Conservation (phyloP, 2,329 filamentous ascomycete species). For the Gnomoniopsis smithogilvyi region DNA sequence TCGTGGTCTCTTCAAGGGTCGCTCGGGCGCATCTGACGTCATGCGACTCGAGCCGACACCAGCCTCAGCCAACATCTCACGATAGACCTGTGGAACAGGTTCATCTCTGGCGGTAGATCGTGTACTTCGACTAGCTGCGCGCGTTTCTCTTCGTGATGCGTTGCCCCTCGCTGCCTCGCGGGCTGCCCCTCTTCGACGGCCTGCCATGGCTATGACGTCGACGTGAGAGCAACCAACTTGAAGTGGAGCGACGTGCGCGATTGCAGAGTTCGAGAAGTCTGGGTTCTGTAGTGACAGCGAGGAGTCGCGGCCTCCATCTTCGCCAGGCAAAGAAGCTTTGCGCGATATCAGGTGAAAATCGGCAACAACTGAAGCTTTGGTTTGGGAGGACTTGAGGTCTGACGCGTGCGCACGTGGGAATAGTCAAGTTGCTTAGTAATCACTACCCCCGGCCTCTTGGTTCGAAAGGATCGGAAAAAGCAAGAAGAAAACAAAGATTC, state of each 20-base stretch:
- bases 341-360: not conserved
- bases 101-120: slow-evolving; percentile 22
- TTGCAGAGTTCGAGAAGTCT: not conserved
- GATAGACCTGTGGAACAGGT: slow-evolving; percentile 39
- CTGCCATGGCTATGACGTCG: slow-evolving; percentile 11
- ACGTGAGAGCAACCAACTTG: not conserved
- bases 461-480: too few species aligned
- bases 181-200: slow-evolving; percentile 4
- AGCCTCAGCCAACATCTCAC: slow-evolving; percentile 48
- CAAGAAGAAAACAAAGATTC: too few species aligned
- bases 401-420: too few species aligned
- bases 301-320: not conserved
- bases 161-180: slow-evolving; percentile 7
- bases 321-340: not conserved
- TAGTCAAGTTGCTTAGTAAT: too few species aligned
- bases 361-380: not conserved
- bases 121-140: slow-evolving; percentile 22
- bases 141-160: slow-evolving; percentile 5
- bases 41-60: slow-evolving; percentile 31
- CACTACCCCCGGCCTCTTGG: too few species aligned
- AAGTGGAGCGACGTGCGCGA: not conserved
- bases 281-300: too few species aligned
- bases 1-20: slow-evolving; percentile 39
- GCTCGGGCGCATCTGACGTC: slow-evolving; percentile 29
- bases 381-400: not conserved